Conservation (phyloP, 176 grass and related monocot genomes). For the Urochloa ruziziensis region DNA sequence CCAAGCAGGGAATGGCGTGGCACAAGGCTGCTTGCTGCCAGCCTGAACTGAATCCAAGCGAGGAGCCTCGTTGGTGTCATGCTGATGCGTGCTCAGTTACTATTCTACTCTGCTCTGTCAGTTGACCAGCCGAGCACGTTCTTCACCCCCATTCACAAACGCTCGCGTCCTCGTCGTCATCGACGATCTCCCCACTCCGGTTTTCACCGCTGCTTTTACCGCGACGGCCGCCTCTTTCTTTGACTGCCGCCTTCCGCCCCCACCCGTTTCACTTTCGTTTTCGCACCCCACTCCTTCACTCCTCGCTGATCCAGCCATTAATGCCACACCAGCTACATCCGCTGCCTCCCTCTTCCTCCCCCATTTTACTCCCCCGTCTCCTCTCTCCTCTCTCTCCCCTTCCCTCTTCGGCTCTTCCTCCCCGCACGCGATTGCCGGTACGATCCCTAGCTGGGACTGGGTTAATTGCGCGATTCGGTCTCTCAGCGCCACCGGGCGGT, state of each 20-base stretch:
- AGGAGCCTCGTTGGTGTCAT: constrained; percentile 9
- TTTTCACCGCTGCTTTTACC: constrained; percentile 26
- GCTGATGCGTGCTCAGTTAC: constrained; percentile 7
- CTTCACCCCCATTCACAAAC: not conserved
- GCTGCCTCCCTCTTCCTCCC: not conserved
- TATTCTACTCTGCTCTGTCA: constrained; percentile 34
- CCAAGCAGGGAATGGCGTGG: constrained; percentile 11
- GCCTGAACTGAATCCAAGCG: constrained; percentile 1
- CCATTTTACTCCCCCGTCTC: constrained; percentile 2
- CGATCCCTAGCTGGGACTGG: not conserved
- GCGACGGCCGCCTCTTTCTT: constrained; percentile 26
- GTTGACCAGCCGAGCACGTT: constrained; percentile 16
- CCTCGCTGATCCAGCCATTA: constrained; percentile 43
- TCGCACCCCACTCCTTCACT: not conserved
- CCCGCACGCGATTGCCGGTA: constrained; percentile 8
- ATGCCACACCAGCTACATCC: constrained; percentile 34
- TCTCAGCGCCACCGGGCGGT: not conserved
- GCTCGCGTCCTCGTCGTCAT: not conserved
- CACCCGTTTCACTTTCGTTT: constrained; percentile 10
- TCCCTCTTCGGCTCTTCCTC: not conserved
- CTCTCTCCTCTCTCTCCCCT: not conserved
- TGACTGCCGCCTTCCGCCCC: constrained; percentile 11
- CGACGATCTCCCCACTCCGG: not conserved
- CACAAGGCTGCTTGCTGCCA: not conserved
- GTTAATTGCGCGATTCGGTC: not conserved